These are phyloP conservation scores for Daucus carota DNA, from an alignment of 129 eudicot genomes.

Conservation along the genomic window DH1_v3.0 NC_030382.2:45598001-45598500, in stretches of 20 bases:
- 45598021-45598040: background rate
- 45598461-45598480: background rate
- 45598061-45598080: background rate
- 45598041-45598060: background rate
- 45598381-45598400: slow-evolving; percentile 46
- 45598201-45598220: background rate
- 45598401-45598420: slow-evolving; percentile 40
- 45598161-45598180: background rate
- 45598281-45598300: slow-evolving; percentile 64
- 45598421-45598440: slow-evolving; percentile 13
- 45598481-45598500: background rate
- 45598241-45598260: slow-evolving; percentile 27
- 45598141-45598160: background rate
- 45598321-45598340: slow-evolving; percentile 72
- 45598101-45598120: background rate
- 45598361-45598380: slow-evolving; percentile 51
- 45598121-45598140: background rate
- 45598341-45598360: slow-evolving; percentile 39
- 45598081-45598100: too few species aligned
- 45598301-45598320: slow-evolving; percentile 76
- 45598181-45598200: background rate
- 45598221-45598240: slow-evolving; percentile 22
- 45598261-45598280: slow-evolving; percentile 80
- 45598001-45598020: background rate
- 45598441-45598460: background rate